Conservation (phyloP, 441 rosid species). For the Bruguiera hainesii region DNA sequence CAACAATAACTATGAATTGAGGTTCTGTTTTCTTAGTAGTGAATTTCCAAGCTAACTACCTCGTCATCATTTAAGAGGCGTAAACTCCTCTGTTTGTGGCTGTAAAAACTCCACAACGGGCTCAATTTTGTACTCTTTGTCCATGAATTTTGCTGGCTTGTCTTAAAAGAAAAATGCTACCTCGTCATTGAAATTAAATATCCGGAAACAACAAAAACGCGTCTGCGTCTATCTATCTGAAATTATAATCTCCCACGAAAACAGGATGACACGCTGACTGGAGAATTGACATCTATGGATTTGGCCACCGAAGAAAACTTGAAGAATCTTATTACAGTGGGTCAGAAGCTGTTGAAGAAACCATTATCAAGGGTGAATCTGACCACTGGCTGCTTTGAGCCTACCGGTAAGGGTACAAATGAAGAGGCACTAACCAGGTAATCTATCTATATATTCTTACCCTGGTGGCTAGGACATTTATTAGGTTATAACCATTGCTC, state of each 20-base stretch:
- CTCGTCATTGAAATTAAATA: no score
- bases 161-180: no score
- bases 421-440: slow-evolving; percentile 42
- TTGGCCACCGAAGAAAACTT: slow-evolving; percentile 46
- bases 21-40: not conserved
- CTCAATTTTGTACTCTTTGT: no score
- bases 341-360: slow-evolving; percentile 50
- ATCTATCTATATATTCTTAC: not conserved
- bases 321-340: slow-evolving; percentile 38
- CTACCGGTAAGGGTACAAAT: slow-evolving; percentile 31
- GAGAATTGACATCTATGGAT: slow-evolving; percentile 48
- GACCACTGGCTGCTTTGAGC: slow-evolving; percentile 40
- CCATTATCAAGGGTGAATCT: slow-evolving; percentile 44
- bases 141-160: no score
- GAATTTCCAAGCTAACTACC: not conserved
- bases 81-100: not conserved
- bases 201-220: no score
- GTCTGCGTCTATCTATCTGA: no score
- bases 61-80: not conserved
- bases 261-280: slow-evolving; percentile 32
- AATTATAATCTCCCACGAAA: not conserved
- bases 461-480: no score
- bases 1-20: not conserved
- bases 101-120: no score
- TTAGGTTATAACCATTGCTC: no score